Evolutionary conservation across 257 asterid genomes (phyloP), one percentile per base, ranked within the genome.

Genomic region (Prunella vulgaris): DNA sequence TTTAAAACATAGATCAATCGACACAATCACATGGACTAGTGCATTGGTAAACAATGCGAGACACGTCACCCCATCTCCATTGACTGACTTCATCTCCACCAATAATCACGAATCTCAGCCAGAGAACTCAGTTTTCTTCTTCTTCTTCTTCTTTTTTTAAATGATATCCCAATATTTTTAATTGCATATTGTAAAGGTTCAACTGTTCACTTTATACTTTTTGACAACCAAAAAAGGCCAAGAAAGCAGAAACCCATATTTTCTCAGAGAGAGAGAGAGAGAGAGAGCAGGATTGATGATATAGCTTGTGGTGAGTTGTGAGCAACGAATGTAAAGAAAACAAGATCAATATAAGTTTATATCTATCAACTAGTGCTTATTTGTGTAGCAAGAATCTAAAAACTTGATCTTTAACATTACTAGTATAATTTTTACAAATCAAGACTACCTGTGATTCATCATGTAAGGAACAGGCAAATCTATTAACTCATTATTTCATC

Each of bases 11-110:
- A n/a, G n/a, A 0, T 73, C 53, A 5, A 13, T 68, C 74, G 33
- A 53, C 80, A 76, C 32, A 30, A 28, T 20, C 69, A 62, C 79
- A 64, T 53, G 77, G 38, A 14, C n/a, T 25, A 25, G 28, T 25
- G 28, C 28, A 3, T 8, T 35, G 33, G 72, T 48, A 61, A 69
- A 38, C 10, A 65, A 69, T 71, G 71, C 64, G 54, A 0, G 81
- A 78, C 82, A 84, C 83, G 79, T 80, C 92, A 77, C 37, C 71
- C 66, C 60, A 76, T 77, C 79, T 64, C 61, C 25, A 52, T 35
- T 49, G 62, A 51, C 17, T 7, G 6, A 12, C 74, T 28, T 57
- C 10, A 33, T 30, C 15, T 60, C 69, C 2, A 58, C 83, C 81
- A 76, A 61, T 28, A 73, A 74, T 70, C 78, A 10, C 76, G 86